A percentile compares a stretch with the other conserved stretches of the same genome.
phyloP scores from a whole-genome alignment of 352 stramenopile genomes.

The Globisporangium acanthophoron region DNA sequence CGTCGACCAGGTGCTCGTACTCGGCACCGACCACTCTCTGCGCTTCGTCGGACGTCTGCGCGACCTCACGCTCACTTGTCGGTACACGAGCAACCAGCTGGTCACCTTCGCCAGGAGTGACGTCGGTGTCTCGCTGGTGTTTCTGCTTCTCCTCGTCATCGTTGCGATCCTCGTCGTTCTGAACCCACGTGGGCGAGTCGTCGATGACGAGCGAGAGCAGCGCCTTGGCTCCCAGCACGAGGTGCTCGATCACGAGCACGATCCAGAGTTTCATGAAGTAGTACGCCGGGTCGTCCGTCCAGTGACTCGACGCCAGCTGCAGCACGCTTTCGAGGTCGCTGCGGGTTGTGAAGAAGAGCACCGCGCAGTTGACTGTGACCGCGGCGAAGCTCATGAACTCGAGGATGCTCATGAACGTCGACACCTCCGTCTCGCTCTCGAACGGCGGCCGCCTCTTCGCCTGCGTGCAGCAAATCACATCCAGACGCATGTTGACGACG shows the following conservation, averaged over 20 bases:
- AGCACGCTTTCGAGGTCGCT: slow-evolving; percentile 60
- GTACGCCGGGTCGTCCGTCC: slow-evolving; percentile 14
- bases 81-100: background rate
- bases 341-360: slow-evolving; percentile 69
- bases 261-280: slow-evolving; percentile 62
- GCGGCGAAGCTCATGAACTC: slow-evolving; percentile 89
- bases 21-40: background rate
- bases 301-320: slow-evolving; percentile 9
- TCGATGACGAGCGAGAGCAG: slow-evolving; percentile 60
- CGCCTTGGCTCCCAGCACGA: slow-evolving; percentile 59
- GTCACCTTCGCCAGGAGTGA: slow-evolving; percentile 1
- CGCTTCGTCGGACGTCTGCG: background rate
- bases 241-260: slow-evolving; percentile 56
- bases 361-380: slow-evolving; percentile 66
- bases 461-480: slow-evolving; percentile 77
- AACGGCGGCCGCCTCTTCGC: slow-evolving; percentile 69
- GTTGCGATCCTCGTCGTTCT: slow-evolving; percentile 52
- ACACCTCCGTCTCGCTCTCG: slow-evolving; percentile 80
- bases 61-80: background rate
- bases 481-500: slow-evolving; percentile 82
- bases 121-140: slow-evolving; percentile 8
- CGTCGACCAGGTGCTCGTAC: slow-evolving; percentile 9
- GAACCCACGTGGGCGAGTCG: slow-evolving; percentile 67
- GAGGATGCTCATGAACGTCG: slow-evolving; percentile 89
- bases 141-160: slow-evolving; percentile 33